These are phyloP conservation scores for Protea cynaroides DNA, from an alignment of 164 flowering plant genomes.

Conservation along the genomic window DNA sequence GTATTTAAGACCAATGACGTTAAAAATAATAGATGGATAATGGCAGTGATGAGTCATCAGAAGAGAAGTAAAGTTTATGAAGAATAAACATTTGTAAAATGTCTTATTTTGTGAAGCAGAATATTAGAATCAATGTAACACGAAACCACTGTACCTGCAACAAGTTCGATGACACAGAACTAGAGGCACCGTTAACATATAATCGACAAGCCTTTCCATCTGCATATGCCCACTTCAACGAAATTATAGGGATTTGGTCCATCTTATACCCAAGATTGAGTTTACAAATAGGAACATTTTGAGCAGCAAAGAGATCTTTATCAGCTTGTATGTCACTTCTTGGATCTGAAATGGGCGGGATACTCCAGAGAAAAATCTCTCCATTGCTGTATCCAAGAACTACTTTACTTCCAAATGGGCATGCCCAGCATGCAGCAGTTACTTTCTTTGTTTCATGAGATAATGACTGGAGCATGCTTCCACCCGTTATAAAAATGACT, in stretches of 20 bases:
- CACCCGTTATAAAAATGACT: conserved; percentile 44
- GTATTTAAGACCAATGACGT: background rate
- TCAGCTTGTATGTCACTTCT: conserved; percentile 24
- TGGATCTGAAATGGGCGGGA: conserved; percentile 32
- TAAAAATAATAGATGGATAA: background rate
- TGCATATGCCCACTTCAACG: conserved; percentile 58
- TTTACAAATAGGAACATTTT: conserved; percentile 48
- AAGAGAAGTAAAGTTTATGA: background rate
- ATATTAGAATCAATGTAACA: background rate
- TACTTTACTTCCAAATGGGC: conserved; percentile 80
- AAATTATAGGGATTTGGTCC: conserved; percentile 70
- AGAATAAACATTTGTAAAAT: background rate
- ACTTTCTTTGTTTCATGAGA: conserved; percentile 55
- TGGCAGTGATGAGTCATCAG: background rate
- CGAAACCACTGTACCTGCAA: conserved; percentile 51
- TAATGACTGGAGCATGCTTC: conserved; percentile 29
- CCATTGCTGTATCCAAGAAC: conserved; percentile 75
- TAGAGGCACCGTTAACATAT: conserved; percentile 57
- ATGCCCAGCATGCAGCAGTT: conserved; percentile 86
- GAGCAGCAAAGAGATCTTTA: conserved; percentile 22
- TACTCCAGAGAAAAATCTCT: conserved; percentile 61
- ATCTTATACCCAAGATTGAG: conserved; percentile 76
- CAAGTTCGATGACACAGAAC: conserved; percentile 33
- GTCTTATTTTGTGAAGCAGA: background rate
- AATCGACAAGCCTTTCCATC: conserved; percentile 74